Evolutionary conservation across 495 filamentous ascomycete genomes (phyloP), one percentile per base, ranked within the genome.

Genomic region (Cetradonia linearis): DNA sequence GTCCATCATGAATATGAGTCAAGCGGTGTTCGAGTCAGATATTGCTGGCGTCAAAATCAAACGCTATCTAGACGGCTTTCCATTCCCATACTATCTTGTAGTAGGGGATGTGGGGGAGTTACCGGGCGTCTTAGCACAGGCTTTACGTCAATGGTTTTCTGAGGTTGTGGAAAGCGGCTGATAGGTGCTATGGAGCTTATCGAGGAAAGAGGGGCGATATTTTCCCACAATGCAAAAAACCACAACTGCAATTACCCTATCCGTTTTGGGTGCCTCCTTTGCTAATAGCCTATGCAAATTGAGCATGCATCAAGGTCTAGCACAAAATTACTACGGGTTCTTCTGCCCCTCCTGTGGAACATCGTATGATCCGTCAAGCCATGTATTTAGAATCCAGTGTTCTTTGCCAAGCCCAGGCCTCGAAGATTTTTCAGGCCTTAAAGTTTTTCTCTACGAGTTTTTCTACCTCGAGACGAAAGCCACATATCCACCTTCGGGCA

Each of bases 91-190:
- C 73, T 99, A 96, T 68, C 72, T 97, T 47, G 87, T 99, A 67
- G 92, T 97, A 58, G 83, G 89, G 59, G 85, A 97, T 76, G 85
- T 97, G 47, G 83, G 83, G 65, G 91, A 96, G 72, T 76, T 99
- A 63, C 94, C 94, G 27, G 84, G 85, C 25, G 88, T 96, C 56
- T 71, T 97, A 73, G 89, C 90, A 25, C 86, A 83, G 62, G 81
- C 95, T 62, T 78, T 99, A 74, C 88, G 91, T 71, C 91, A 91
- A 65, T 97, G 94, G 93, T 94, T 99, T 81, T 83, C 84, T 2
- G 94, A 99, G 78, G 89, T 97, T 61, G 86, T 83, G 56, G 84
- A 61, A 47, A 49, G 55, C 59, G 55, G 59, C 27, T 61, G 63
- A 65, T 38, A 5, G 18, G 42, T 46, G 34, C 53, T 33, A 8